Evolutionary conservation across 176 grass and related monocot genomes (phyloP).

Genomic region (Carex parvula): DNA sequence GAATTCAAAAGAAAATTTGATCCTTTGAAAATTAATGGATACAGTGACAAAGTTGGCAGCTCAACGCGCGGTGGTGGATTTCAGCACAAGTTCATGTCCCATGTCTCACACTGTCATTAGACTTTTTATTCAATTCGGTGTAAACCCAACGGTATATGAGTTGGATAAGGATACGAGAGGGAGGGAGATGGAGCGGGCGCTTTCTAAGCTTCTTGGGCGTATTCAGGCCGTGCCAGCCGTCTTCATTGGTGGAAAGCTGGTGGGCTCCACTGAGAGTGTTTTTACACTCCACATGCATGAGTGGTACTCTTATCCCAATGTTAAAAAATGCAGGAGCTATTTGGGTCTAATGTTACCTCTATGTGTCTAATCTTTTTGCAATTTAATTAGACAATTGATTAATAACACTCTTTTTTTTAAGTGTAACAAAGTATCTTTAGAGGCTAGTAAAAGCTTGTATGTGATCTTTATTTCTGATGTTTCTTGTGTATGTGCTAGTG

Average conservation of each 20-base stretch:
- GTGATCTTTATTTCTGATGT: not conserved
- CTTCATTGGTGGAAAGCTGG: slow-evolving; percentile 48
- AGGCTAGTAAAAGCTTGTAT: not conserved
- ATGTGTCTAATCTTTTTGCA: not conserved
- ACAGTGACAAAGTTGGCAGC: slow-evolving; percentile 58
- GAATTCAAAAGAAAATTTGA: not conserved
- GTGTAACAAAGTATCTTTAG: not conserved
- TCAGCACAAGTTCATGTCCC: slow-evolving; percentile 77
- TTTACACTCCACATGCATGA: slow-evolving; percentile 48
- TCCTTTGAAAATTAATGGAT: slow-evolving; percentile 22
- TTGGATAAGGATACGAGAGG: slow-evolving; percentile 43
- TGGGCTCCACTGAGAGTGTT: slow-evolving; percentile 44
- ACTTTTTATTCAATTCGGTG: slow-evolving; percentile 43
- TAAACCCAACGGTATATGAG: slow-evolving; percentile 39
- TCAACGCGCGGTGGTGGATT: slow-evolving; percentile 68
- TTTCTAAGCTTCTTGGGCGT: slow-evolving; percentile 27
- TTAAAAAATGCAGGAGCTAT: slow-evolving; percentile 50
- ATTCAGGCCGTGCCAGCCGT: slow-evolving; percentile 36
- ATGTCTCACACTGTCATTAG: slow-evolving; percentile 74
- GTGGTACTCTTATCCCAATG: slow-evolving; percentile 43
- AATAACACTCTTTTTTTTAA: not conserved
- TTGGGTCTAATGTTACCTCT: slow-evolving; percentile 31
- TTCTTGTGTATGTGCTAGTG: not conserved
- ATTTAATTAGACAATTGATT: not conserved
- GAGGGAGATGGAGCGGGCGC: slow-evolving; percentile 36